Evolutionary conservation across 768 basidiomycete species (phyloP), one percentile per base, ranked within the genome.

Genomic region (Pluteus cervinus): DNA sequence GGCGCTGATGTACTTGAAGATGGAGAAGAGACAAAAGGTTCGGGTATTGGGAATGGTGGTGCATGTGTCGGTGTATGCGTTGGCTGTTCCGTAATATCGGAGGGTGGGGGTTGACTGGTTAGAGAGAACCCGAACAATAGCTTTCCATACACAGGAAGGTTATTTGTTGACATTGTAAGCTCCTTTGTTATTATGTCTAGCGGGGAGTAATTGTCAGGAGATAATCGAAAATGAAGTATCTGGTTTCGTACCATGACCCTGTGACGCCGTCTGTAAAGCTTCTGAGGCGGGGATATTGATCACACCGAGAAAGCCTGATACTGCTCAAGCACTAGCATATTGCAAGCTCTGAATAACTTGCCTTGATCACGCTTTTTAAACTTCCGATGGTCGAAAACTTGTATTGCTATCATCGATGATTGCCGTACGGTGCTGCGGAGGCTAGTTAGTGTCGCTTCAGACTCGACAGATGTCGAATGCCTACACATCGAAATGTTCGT

Each of bases 351-450:
- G 56, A 60, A 40, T 29, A 29, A 48, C 52, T 45, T 24, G 65
- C 72, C 89, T 66, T 92, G 90, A 56, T 92, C 90, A 49, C 81
- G 76, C 57, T 79, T 80, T 64, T 75, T 89, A 64, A 87, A 91
- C 59, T 86, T 89, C 54, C 78, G 75, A 60, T 89, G 81, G 68
- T 94, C 91, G 54, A 92, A 91, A 42, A 94, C 76, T 63, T 93
- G 88, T 31, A 93, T 85, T 17, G 74, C 71, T 51, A 93, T 72
- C 48, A 76, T 69, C 24, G 88, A 90, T 20, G 79, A 78, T 43
- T 76, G 79, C 30, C 75, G 81, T 46, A 91, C 76, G 44, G 69
- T 71, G 46, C 87, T 87, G 46, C 16, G 47, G 41, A 36, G n/a
- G 38, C 12, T 37, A 41, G n/a, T 32, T 14, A 45, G 42, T 36